Evolutionary conservation across 345 rosid species (phyloP).

Genomic region (Moringa oleifera): DNA sequence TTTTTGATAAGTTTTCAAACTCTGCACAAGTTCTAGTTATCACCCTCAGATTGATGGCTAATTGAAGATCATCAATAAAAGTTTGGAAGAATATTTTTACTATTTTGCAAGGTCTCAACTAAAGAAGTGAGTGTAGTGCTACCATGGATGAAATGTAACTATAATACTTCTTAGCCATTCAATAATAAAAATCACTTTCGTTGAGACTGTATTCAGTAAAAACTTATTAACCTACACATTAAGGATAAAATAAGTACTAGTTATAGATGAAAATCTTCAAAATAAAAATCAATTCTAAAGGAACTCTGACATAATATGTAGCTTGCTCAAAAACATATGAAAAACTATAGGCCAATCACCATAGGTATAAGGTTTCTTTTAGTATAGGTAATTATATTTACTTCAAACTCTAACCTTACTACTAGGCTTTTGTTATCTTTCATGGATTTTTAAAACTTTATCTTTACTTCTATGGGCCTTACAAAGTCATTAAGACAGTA

Average conservation of each 20-base stretch:
- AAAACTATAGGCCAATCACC: neutral
- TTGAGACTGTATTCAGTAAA: neutral
- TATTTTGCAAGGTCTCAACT: neutral
- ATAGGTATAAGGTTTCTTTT: neutral
- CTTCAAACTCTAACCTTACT: neutral
- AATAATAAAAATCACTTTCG: accelerated
- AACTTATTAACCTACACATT: neutral
- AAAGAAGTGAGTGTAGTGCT: neutral
- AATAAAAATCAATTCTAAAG: accelerated
- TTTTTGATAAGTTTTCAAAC: too few species aligned
- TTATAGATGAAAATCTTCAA: neutral
- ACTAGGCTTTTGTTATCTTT: neutral
- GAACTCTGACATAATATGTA: neutral
- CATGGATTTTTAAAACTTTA: neutral
- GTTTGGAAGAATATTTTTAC: neutral
- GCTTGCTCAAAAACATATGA: neutral
- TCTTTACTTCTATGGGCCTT: neutral
- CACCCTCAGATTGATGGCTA: neutral
- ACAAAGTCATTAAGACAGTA: neutral
- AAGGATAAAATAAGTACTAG: neutral
- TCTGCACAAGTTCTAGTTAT: too few species aligned
- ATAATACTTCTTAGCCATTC: neutral
- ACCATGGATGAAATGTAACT: neutral
- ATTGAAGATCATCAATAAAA: neutral
- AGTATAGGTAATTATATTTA: neutral